Conservation (phyloP, 208 protist species). For the Porcisia deanei region DNA sequence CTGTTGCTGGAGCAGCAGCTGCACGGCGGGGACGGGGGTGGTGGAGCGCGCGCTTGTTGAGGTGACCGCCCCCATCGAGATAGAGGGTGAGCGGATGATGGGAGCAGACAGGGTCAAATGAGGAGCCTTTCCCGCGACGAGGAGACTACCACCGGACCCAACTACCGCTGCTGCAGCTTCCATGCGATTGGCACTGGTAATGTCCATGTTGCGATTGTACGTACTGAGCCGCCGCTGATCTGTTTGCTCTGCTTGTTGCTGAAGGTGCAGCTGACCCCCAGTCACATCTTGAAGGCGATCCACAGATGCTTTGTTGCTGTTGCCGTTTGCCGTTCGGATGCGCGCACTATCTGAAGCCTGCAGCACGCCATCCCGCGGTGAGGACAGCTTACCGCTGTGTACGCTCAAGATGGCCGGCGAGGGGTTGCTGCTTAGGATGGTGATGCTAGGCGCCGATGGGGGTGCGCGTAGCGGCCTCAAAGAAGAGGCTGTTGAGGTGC, state of each 20-base stretch:
- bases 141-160: neutral
- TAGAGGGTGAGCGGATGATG: neutral
- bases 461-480: neutral
- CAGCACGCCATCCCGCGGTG: conserved; percentile 1
- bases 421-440: neutral
- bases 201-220: neutral
- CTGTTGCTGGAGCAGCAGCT: neutral
- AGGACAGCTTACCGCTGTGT: neutral
- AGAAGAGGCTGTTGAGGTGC: neutral
- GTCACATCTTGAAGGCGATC: neutral
- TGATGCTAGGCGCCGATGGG: neutral
- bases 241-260: neutral
- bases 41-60: neutral
- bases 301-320: neutral
- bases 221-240: neutral
- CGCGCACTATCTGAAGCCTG: neutral
- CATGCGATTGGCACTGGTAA: neutral
- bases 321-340: neutral
- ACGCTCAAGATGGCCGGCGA: neutral
- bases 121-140: neutral
- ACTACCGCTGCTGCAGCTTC: neutral
- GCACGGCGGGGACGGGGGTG: neutral
- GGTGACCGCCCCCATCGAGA: neutral
- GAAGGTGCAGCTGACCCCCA: neutral
- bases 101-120: neutral